Conservation (phyloP, 768 basidiomycete genomes). For the Tremella yokohamensis region DNA sequence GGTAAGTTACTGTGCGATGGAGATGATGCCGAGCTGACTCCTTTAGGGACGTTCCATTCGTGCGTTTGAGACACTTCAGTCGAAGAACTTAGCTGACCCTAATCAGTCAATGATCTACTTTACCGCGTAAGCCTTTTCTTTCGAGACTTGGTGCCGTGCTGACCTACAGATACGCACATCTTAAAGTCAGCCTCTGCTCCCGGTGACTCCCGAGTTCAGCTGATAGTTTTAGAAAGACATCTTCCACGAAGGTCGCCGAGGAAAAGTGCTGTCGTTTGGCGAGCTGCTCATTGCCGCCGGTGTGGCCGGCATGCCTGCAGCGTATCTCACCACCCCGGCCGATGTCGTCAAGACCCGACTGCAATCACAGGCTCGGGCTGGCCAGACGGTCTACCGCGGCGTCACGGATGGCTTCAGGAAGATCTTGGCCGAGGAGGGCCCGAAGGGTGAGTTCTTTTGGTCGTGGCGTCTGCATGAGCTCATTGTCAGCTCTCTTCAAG, state of each 20-base stretch:
- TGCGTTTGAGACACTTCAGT: conserved; percentile 19
- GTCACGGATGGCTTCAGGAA: conserved; percentile 80
- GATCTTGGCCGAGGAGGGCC: conserved; percentile 65
- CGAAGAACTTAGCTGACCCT: too few species aligned
- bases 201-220: conserved; percentile 16
- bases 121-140: conserved; percentile 54
- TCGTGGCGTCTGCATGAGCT: too few species aligned
- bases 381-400: conserved; percentile 88
- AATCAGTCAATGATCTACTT: conserved; percentile 67
- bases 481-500: conserved; percentile 1
- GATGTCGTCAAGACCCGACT: conserved; percentile 97
- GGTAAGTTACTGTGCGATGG: conserved; percentile 8
- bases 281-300: conserved; percentile 73
- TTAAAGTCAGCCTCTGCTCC: conserved; percentile 38
- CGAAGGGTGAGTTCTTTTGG: conserved; percentile 30
- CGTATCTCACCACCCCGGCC: conserved; percentile 52
- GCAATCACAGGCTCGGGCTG: conserved; percentile 86
- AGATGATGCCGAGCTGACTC: not conserved
- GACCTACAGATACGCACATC: conserved; percentile 60
- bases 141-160: not conserved
- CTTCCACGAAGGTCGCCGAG: conserved; percentile 92
- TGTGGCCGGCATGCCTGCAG: conserved; percentile 92
- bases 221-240: conserved; percentile 74
- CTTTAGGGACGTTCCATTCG: conserved; percentile 75
- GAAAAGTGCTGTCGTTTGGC: conserved; percentile 83